Conservation (phyloP, 2,329 filamentous ascomycete genomes). For the Rutstroemia sydowiana region DNA sequence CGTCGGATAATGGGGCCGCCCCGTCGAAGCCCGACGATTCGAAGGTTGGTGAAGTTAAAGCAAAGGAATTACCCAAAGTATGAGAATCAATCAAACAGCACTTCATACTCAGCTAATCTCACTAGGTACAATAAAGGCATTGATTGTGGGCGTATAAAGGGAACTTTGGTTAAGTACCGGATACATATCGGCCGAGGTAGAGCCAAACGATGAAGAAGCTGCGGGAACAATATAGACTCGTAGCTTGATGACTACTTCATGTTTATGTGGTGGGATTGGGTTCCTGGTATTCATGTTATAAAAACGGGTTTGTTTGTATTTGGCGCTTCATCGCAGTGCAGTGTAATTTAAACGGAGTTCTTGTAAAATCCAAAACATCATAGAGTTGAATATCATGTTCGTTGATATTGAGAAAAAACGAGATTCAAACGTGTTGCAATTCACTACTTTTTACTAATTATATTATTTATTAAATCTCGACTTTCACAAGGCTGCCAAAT, state of each 20-base stretch:
- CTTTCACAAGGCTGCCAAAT: neutral
- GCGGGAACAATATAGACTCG: conserved; percentile 6
- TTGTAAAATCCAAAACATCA: conserved; percentile 19
- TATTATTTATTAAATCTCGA: neutral
- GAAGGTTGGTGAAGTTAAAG: neutral
- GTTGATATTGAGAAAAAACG: neutral
- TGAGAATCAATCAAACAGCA: conserved; percentile 1
- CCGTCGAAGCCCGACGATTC: conserved; percentile 10
- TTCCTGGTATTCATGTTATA: conserved; percentile 16
- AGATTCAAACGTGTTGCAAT: no score
- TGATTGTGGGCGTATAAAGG: conserved; percentile 1
- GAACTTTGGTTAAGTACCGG: conserved; percentile 4
- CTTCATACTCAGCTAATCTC: neutral
- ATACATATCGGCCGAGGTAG: conserved; percentile 1
- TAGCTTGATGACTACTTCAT: neutral
- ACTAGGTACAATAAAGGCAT: conserved; percentile 6
- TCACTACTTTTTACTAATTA: neutral
- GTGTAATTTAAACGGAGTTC: conserved; percentile 21
- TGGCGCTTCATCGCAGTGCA: conserved; percentile 13
- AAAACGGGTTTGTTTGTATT: conserved; percentile 11
- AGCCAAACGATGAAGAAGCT: neutral
- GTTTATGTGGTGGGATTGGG: neutral
- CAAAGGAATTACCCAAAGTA: conserved; percentile 14
- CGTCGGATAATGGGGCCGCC: neutral
- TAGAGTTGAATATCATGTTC: conserved; percentile 2